Evolutionary conservation across 148 eudicot species (phyloP), one percentile per base, ranked within the genome.

Genomic region (Spergularia marina): DNA sequence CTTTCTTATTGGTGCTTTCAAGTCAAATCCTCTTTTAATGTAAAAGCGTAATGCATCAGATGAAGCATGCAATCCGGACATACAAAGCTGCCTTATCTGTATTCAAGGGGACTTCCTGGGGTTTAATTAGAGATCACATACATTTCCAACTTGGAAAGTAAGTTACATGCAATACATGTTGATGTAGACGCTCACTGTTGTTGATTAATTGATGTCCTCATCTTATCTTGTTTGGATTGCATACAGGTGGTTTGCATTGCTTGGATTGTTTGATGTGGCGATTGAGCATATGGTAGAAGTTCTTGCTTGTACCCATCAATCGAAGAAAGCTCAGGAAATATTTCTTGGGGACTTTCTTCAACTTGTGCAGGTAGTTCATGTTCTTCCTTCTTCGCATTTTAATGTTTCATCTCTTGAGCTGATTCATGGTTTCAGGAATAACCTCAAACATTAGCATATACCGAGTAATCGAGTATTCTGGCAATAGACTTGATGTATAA

Each of bases 111-210:
- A 92, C 92, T 40, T 79, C 89, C 53, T 95, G 99, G 99, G 89
- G 87, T 74, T 86, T 84, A 77, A 95, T 95, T 82, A 82, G 86
- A 76, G 96, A 95, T 74, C 99, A 92, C 81, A 88, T 92, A 61
- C 97, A 92, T 81, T 95, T 92, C 74, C 91, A 91, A 79, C 87
- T 95, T 70, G 99, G 99, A 73, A 92, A 89, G 99, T 95, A 87
- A 86, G 89, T 71, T 82, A 15, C 56, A 64, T 74, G 53, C 51
- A 53, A 34, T 44, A 54, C 49, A 78, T 75, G 49, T 80, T 53
- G 17, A 36, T 70, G 49, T 9, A 17, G 40, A 51, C 65, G 52
- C 72, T 44, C 18, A 36, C 15, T 34, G 2, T 30, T 54, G n/a
- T 72, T 61, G 12, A 17, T 25, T 16, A 41, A 41, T 10, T 64